A percentile compares a stretch with the other conserved stretches of the same genome.
These are phyloP conservation scores for Plenodomus biglobosus DNA, from an alignment of 2,329 filamentous ascomycete species.

Conservation along the genomic window DNA sequence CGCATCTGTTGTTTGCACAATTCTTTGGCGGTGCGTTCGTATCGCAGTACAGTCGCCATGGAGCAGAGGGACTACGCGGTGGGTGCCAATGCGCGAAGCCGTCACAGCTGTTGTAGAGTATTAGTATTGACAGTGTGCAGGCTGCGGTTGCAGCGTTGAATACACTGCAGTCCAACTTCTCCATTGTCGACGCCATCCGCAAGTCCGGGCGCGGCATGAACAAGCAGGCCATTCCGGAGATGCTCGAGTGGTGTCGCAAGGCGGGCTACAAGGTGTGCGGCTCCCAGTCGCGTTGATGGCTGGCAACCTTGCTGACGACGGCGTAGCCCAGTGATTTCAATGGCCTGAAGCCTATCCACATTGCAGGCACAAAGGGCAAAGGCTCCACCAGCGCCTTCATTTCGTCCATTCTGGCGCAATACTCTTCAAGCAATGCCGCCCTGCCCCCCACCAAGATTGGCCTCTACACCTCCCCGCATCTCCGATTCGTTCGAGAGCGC, in stretches of 20 bases:
- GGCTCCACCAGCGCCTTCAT: conserved; percentile 85
- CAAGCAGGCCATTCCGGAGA: conserved; percentile 75
- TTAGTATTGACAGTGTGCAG: conserved; percentile 41
- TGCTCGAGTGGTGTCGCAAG: conserved; percentile 73
- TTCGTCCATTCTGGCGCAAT: conserved; percentile 73
- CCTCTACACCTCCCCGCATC: conserved; percentile 82
- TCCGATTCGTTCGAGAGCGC: conserved; percentile 79
- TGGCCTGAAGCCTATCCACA: conserved; percentile 68
- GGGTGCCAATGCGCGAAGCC: conserved; percentile 7
- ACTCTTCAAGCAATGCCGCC: conserved; percentile 45
- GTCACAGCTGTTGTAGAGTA: neutral
- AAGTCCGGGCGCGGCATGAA: conserved; percentile 76
- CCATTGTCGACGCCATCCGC: conserved; percentile 73
- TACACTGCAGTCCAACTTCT: conserved; percentile 76
- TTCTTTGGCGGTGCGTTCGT: conserved; percentile 13
- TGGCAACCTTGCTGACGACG: conserved; percentile 7
- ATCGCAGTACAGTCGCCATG: conserved; percentile 27
- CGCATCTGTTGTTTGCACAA: conserved; percentile 18
- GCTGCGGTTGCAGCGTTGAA: conserved; percentile 74
- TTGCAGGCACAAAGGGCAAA: conserved; percentile 94
- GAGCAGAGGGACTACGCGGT: conserved; percentile 42
- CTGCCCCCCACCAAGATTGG: conserved; percentile 61
- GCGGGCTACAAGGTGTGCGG: conserved; percentile 71
- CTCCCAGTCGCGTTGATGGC: conserved; percentile 11
- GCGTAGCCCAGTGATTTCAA: conserved; percentile 63